Evolutionary conservation across 371 early-diverging fungal genomes (phyloP), one percentile per base, ranked within the genome.

Genomic region (Mucor sp.): DNA sequence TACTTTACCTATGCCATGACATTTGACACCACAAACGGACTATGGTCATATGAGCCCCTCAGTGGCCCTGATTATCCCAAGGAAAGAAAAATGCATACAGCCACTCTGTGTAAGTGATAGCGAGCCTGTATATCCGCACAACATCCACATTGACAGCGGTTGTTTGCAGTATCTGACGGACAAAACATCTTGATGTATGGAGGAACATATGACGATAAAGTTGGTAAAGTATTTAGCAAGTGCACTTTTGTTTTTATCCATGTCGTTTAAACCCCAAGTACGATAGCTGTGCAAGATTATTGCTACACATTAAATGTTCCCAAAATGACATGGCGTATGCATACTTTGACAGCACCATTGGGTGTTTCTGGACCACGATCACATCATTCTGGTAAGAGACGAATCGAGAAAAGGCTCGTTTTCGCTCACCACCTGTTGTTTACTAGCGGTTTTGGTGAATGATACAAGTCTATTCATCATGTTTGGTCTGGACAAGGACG

Each of bases 391-490:
- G 63, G 63, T 63, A 35, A 35, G 35, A 25, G 32, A 2, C 7
- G 6, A 44, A 19, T n/a, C 3, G 17, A 44, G 33, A 33, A 3
- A 33, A 44, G n/a, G 44, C 44, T 19, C 6, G n/a, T n/a, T n/a
- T 19, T 43, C 5, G n/a, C n/a, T 43, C 4, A 43, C 43, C n/a
- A 30, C 2, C n/a, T 30, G 8, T n/a, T 19, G 2, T 14, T 37
- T 30, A 30, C 30, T 30, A 63, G 63, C 63, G 53, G 63, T 63
- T n/a, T 23, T 53, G 50, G 53, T 63, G 0, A 50, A 63, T 7
- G 17, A 55, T 15, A 50, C 62, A n/a, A 53, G 27, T 25, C 3
- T 63, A 3, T 50, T 50, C 53, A 63, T 63, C 25, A 7, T 63
- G 37, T 63, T 63, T 27, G 63, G 63, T 17, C 0, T 53, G 28